Evolutionary conservation across 2,329 filamentous ascomycete genomes (phyloP).

Genomic region (Phoma herbarum): DNA sequence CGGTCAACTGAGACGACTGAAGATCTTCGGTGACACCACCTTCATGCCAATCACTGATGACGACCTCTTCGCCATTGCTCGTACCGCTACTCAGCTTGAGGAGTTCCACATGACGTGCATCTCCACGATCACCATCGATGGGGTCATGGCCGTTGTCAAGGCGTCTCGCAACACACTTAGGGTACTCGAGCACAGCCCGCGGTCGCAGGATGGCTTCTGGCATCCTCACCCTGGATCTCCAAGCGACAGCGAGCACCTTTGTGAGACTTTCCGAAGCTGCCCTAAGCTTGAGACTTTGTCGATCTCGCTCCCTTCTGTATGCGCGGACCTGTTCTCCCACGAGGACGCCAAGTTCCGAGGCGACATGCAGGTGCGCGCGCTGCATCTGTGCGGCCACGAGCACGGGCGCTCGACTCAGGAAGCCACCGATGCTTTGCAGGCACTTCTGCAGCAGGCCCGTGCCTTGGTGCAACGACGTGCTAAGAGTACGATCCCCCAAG

Average conservation of each 20-base stretch:
- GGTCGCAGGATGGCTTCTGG: constrained; percentile 61
- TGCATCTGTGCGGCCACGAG: constrained; percentile 57
- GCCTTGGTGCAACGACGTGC: constrained; percentile 52
- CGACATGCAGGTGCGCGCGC: constrained; percentile 60
- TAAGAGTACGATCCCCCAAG: constrained; percentile 47
- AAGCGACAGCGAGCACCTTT: constrained; percentile 58
- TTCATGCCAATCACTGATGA: constrained; percentile 61
- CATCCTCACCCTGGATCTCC: constrained; percentile 59
- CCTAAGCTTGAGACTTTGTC: constrained; percentile 59
- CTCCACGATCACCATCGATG: constrained; percentile 62
- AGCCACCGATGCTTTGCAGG: constrained; percentile 50
- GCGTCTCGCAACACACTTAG: constrained; percentile 59
- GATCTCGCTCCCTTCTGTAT: constrained; percentile 59
- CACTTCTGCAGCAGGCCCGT: constrained; percentile 54
- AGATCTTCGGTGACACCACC: constrained; percentile 64
- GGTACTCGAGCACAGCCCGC: constrained; percentile 63
- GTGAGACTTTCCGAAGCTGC: constrained; percentile 57
- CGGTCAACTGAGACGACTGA: constrained; percentile 59
- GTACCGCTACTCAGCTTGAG: constrained; percentile 60
- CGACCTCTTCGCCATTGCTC: constrained; percentile 60
- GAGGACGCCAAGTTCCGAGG: constrained; percentile 56
- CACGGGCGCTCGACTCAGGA: constrained; percentile 48
- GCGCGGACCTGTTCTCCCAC: constrained; percentile 57
- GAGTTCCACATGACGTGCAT: constrained; percentile 64
- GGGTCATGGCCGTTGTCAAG: constrained; percentile 62